Evolutionary conservation across 345 rosid species (phyloP).

Genomic region (Triadica sebifera): DNA sequence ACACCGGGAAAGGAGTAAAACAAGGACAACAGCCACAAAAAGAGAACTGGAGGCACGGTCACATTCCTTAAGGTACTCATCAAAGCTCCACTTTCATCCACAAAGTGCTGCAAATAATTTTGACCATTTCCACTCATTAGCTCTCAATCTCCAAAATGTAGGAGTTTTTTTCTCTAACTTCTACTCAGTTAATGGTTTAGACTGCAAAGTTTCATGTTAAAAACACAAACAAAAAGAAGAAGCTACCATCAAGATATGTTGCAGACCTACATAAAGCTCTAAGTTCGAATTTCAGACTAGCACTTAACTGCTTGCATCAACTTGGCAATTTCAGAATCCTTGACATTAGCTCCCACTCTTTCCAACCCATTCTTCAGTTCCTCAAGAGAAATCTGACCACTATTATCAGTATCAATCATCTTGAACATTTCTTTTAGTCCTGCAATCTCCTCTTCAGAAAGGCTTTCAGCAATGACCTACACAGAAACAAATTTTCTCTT

Average conservation of each 20-base stretch:
- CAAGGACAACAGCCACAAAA: background rate
- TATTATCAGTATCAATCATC: slow-evolving; percentile 86
- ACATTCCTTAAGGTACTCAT: background rate
- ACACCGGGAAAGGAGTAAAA: background rate
- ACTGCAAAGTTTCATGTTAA: background rate
- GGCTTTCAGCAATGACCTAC: slow-evolving; percentile 85
- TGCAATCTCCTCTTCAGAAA: slow-evolving; percentile 89
- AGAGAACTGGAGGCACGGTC: background rate
- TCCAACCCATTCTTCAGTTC: slow-evolving; percentile 80
- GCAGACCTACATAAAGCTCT: background rate
- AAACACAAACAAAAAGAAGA: background rate
- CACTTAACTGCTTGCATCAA: slow-evolving; percentile 88
- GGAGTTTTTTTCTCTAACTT: background rate
- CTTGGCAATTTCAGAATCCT: slow-evolving; percentile 63
- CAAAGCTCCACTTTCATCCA: background rate
- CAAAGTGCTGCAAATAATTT: background rate
- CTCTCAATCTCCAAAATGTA: background rate
- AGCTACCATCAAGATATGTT: background rate
- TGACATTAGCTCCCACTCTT: slow-evolving; percentile 72
- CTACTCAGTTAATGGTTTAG: background rate
- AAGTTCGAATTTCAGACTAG: background rate
- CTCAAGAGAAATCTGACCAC: slow-evolving; percentile 85
- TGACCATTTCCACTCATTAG: background rate
- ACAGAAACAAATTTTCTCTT: slow-evolving; percentile 9
- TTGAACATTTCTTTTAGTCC: slow-evolving; percentile 89